Evolutionary conservation across 2,329 filamentous ascomycete species (phyloP).

Genomic region (Chaetomiaceae sp.): DNA sequence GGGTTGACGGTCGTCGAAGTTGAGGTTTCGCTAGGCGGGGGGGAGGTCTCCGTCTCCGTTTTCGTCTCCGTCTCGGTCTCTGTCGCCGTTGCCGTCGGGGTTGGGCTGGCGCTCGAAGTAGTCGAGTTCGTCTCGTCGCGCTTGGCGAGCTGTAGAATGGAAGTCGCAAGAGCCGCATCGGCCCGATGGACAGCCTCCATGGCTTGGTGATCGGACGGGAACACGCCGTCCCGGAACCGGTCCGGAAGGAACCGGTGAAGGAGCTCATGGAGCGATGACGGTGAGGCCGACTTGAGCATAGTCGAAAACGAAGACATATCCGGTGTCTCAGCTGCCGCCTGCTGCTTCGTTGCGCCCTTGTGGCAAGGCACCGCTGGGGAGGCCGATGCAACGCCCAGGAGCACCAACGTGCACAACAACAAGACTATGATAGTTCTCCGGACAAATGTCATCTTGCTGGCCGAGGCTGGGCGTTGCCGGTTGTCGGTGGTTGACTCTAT

Average conservation of each 20-base stretch:
- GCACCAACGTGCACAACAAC: slow-evolving; percentile 15
- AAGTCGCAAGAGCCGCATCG: slow-evolving; percentile 58
- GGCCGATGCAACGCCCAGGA: slow-evolving; percentile 18
- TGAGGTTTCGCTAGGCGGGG: slow-evolving; percentile 26
- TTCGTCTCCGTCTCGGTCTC: background rate
- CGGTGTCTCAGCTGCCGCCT: background rate
- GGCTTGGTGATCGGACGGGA: slow-evolving; percentile 59
- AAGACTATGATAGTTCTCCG: slow-evolving; percentile 13
- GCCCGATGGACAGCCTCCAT: slow-evolving; percentile 59
- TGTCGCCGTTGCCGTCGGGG: slow-evolving; percentile 1
- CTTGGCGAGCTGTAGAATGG: slow-evolving; percentile 61
- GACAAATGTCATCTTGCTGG: slow-evolving; percentile 12
- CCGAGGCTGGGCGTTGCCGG: slow-evolving; percentile 7
- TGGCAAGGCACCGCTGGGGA: slow-evolving; percentile 16
- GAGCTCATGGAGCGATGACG: slow-evolving; percentile 59
- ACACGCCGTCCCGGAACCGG: slow-evolving; percentile 65
- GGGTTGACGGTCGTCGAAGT: slow-evolving; percentile 14
- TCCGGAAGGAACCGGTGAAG: slow-evolving; percentile 59
- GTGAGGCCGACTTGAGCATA: slow-evolving; percentile 52
- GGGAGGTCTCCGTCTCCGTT: background rate
- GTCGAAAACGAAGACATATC: slow-evolving; percentile 18
- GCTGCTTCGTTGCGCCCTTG: background rate
- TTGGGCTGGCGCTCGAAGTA: slow-evolving; percentile 15
- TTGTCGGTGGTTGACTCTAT: slow-evolving; percentile 1
- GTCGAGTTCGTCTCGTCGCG: slow-evolving; percentile 45